phyloP scores from a whole-genome alignment of 2,329 filamentous ascomycete species.

The Penicillium thymicola region DNA sequence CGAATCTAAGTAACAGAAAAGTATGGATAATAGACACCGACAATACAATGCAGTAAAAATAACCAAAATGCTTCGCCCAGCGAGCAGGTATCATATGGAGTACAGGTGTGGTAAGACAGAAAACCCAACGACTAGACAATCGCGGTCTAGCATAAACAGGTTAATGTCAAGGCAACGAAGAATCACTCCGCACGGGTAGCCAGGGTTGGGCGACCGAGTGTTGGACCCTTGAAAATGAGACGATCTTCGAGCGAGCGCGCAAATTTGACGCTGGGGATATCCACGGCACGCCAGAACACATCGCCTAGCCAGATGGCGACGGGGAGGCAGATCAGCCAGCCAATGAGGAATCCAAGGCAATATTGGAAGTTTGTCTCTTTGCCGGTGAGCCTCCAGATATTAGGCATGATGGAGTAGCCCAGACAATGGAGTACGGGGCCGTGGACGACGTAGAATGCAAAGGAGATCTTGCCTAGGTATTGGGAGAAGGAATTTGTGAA shows the following conservation, averaged over 20 bases:
- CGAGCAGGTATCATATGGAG: conserved; percentile 5
- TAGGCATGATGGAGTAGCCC: conserved; percentile 44
- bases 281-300: conserved; percentile 58
- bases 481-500: conserved; percentile 43
- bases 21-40: not conserved
- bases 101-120: not conserved
- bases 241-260: conserved; percentile 49
- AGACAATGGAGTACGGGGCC: conserved; percentile 44
- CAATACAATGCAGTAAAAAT: not conserved
- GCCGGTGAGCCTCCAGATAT: conserved; percentile 40
- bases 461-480: conserved; percentile 49
- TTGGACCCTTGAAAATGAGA: conserved; percentile 23
- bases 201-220: conserved; percentile 5
- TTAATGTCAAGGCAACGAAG: not conserved
- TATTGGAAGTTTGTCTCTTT: conserved; percentile 40
- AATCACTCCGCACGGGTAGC: conserved; percentile 6
- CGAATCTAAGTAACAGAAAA: not conserved
- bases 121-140: not conserved
- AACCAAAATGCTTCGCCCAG: conserved; percentile 5
- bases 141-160: not conserved
- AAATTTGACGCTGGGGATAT: conserved; percentile 51
- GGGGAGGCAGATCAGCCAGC: conserved; percentile 39
- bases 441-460: conserved; percentile 49
- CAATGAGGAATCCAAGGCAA: conserved; percentile 39
- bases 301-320: conserved; percentile 55